phyloP scores from a whole-genome alignment of 495 filamentous ascomycete genomes.

The Penicillium samsonianum region DNA sequence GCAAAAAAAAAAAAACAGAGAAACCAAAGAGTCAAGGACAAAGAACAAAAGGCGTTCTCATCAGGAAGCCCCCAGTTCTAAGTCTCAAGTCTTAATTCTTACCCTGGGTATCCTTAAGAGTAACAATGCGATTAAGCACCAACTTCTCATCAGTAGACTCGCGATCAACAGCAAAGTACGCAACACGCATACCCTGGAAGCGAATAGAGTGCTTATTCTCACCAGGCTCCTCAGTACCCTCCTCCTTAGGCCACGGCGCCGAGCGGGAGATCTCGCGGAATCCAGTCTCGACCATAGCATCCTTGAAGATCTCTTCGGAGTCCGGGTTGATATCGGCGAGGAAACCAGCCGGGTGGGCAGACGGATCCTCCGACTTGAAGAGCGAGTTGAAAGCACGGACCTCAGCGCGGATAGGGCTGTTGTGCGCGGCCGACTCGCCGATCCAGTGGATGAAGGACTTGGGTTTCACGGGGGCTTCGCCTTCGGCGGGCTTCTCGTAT shows the following conservation, averaged over 20 bases:
- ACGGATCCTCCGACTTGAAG: conserved; percentile 83
- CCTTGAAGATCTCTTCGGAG: conserved; percentile 72
- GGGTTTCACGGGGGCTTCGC: conserved; percentile 63
- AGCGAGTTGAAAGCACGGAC: conserved; percentile 78
- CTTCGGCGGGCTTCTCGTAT: conserved; percentile 55
- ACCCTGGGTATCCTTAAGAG: conserved; percentile 69
- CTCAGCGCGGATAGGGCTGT: conserved; percentile 71
- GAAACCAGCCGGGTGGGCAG: conserved; percentile 70
- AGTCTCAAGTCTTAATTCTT: conserved; percentile 22
- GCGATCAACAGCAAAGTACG: conserved; percentile 80
- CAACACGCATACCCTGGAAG: conserved; percentile 91
- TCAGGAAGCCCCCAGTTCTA: neutral
- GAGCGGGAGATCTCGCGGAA: conserved; percentile 74
- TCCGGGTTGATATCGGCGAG: conserved; percentile 82
- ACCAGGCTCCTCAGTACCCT: conserved; percentile 42
- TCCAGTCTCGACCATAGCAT: conserved; percentile 82
- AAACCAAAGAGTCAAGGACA: neutral
- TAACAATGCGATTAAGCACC: conserved; percentile 89
- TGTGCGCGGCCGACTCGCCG: conserved; percentile 55
- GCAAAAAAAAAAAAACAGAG: neutral
- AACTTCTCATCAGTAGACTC: conserved; percentile 76
- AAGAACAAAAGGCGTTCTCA: neutral
- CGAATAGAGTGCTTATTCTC: conserved; percentile 64
- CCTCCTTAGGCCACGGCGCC: conserved; percentile 81
- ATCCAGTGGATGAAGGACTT: conserved; percentile 90